A percentile compares a stretch with the other conserved stretches of the same genome.
These are phyloP conservation scores for Trichosanthes cucumerina DNA, from an alignment of 306 rosid species.

Conservation along the genomic window DNA sequence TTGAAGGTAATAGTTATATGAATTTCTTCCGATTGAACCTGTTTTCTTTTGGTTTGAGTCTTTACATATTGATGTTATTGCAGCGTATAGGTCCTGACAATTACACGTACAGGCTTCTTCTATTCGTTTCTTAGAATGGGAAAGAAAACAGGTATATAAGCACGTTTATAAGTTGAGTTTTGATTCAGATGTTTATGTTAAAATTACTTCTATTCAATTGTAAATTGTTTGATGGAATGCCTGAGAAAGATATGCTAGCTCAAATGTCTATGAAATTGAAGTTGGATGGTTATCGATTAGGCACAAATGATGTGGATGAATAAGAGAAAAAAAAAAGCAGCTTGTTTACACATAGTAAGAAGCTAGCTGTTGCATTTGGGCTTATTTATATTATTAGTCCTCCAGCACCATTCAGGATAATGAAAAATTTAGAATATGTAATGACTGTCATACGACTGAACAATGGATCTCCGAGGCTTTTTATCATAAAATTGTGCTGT, in stretches of 20 bases:
- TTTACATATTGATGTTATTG: conserved; percentile 29
- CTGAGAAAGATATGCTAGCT: conserved; percentile 49
- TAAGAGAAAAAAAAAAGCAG: conserved; percentile 67
- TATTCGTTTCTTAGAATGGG: conserved; percentile 27
- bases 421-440: too few relatives aligned
- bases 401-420: too few relatives aligned
- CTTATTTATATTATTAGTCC: too few relatives aligned
- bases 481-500: conserved; percentile 60
- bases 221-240: conserved; percentile 31
- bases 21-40: too few relatives aligned
- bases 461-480: conserved; percentile 72
- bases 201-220: conserved; percentile 58
- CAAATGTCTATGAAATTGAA: conserved; percentile 50
- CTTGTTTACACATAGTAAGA: conserved; percentile 87
- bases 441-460: too few relatives aligned
- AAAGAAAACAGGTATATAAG: conserved; percentile 42
- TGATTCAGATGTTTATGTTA: conserved; percentile 39
- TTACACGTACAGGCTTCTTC: conserved; percentile 49
- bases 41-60: conserved; percentile 9
- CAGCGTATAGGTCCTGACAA: conserved; percentile 23
- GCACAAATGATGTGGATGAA: conserved; percentile 59
- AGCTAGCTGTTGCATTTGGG: conserved; percentile 76
- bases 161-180: conserved; percentile 48
- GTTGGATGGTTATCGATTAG: conserved; percentile 76
- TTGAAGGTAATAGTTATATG: too few relatives aligned